Conservation (phyloP, 345 rosid genomes). For the Lepidium aucheri region DNA sequence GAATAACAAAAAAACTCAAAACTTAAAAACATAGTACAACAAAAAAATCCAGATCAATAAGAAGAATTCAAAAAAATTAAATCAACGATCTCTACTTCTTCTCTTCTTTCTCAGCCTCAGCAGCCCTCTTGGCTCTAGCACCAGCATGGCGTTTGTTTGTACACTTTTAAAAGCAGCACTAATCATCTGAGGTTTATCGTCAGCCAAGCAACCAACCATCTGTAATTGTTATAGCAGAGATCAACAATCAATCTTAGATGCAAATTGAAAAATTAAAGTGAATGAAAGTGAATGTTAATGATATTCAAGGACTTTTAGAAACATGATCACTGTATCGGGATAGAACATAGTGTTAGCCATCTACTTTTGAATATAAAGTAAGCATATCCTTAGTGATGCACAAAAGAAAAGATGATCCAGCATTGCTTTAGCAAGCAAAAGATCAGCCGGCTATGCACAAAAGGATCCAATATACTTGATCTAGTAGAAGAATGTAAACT, state of each 20-base stretch:
- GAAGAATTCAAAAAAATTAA: too few relatives aligned
- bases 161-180: conserved; percentile 95
- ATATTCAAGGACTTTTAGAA: conserved; percentile 1
- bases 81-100: too few relatives aligned
- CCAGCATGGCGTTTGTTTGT: too few relatives aligned
- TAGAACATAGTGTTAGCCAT: neutral
- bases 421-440: neutral
- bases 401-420: neutral
- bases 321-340: neutral
- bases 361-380: neutral
- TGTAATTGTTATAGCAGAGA: conserved; percentile 18
- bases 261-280: neutral
- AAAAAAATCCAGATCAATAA: too few relatives aligned
- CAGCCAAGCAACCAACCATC: conserved; percentile 95
- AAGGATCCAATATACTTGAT: neutral
- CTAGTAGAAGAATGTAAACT: neutral
- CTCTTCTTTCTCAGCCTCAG: too few relatives aligned
- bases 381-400: neutral
- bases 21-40: too few relatives aligned
- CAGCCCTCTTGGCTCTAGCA: too few relatives aligned
- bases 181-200: conserved; percentile 91
- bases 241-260: neutral
- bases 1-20: too few relatives aligned
- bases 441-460: conserved; percentile 2
- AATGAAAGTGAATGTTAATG: neutral